phyloP scores from a whole-genome alignment of 805 yeast genomes.

The Ogataea thermomethanolica region DNA sequence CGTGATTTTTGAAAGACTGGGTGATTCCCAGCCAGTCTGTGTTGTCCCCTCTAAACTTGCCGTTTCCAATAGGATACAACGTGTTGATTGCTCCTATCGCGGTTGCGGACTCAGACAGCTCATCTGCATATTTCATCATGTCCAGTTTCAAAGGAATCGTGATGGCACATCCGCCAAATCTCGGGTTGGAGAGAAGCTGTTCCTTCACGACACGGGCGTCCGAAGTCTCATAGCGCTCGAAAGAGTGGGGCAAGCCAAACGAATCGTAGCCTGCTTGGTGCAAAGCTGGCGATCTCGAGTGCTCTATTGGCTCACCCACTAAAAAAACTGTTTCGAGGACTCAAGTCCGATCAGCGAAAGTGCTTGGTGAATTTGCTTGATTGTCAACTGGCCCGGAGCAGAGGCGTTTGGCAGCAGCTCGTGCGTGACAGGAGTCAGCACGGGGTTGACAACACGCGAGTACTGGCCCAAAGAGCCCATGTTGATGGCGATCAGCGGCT shows the following conservation, averaged over 20 bases:
- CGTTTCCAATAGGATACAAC: conserved; percentile 53
- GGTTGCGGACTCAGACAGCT: conserved; percentile 71
- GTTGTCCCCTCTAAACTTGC: conserved; percentile 70
- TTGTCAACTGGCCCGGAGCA: conserved; percentile 76
- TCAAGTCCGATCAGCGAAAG: conserved; percentile 62
- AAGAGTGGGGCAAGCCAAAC: conserved; percentile 75
- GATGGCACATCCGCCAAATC: conserved; percentile 91
- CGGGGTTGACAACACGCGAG: conserved; percentile 69
- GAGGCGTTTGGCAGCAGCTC: conserved; percentile 61
- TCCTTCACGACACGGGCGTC: conserved; percentile 55
- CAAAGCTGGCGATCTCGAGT: conserved; percentile 84
- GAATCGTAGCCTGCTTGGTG: conserved; percentile 76
- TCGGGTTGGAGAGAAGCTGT: conserved; percentile 43
- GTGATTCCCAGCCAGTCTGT: conserved; percentile 94
- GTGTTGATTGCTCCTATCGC: conserved; percentile 95
- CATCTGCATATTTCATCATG: conserved; percentile 62
- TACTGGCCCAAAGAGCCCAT: conserved; percentile 74
- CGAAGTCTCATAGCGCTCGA: conserved; percentile 64
- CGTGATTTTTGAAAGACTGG: conserved; percentile 60
- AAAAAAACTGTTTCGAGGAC: conserved; percentile 56
- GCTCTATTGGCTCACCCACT: conserved; percentile 77
- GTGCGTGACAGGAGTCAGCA: conserved; percentile 85
- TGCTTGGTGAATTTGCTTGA: conserved; percentile 59
- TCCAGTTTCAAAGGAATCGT: conserved; percentile 92
- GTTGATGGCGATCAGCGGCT: conserved; percentile 81